A percentile compares a stretch with the other conserved stretches of the same genome.
These are phyloP conservation scores for Scutellaria minor DNA, from an alignment of 257 asterid species.

Conservation along the genomic window DNA sequence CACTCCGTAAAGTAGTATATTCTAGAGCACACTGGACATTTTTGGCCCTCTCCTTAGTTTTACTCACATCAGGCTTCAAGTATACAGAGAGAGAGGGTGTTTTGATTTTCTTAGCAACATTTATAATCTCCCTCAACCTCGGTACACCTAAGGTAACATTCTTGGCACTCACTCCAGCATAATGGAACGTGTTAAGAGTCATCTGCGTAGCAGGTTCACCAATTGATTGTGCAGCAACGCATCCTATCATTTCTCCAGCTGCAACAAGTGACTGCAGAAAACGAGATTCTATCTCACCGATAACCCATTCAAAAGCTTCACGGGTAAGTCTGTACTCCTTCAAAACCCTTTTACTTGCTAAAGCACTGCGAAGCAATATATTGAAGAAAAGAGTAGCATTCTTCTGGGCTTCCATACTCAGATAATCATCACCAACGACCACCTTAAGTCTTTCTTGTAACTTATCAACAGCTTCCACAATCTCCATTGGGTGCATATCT, in stretches of 20 bases:
- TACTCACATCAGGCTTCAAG: conserved; percentile 76
- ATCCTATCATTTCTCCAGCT: conserved; percentile 99
- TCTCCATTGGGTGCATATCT: conserved; percentile 99
- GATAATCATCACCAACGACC: conserved; percentile 98
- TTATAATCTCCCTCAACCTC: conserved; percentile 96
- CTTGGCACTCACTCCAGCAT: conserved; percentile 99
- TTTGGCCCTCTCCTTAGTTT: conserved; percentile 90
- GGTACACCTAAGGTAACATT: conserved; percentile 99
- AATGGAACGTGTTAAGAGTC: conserved; percentile 98
- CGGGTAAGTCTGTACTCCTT: conserved; percentile 91
- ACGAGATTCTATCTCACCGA: conserved; percentile 98
- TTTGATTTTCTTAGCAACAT: conserved; percentile 95
- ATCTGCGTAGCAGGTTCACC: conserved; percentile 99
- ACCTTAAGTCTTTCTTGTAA: conserved; percentile 96
- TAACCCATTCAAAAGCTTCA: conserved; percentile 98
- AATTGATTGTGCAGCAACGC: conserved; percentile 98
- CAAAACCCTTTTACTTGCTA: conserved; percentile 95
- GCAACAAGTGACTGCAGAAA: conserved; percentile 98
- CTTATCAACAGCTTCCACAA: conserved; percentile 98
- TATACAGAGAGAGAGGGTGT: conserved; percentile 97
- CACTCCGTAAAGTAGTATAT: conserved; percentile 93
- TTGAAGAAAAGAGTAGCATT: conserved; percentile 97
- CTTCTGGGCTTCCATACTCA: conserved; percentile 97
- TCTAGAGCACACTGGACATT: conserved; percentile 97
- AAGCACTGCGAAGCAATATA: conserved; percentile 91